Conservation (phyloP, 768 basidiomycete genomes). For the Auriscalpium microsporum region DNA sequence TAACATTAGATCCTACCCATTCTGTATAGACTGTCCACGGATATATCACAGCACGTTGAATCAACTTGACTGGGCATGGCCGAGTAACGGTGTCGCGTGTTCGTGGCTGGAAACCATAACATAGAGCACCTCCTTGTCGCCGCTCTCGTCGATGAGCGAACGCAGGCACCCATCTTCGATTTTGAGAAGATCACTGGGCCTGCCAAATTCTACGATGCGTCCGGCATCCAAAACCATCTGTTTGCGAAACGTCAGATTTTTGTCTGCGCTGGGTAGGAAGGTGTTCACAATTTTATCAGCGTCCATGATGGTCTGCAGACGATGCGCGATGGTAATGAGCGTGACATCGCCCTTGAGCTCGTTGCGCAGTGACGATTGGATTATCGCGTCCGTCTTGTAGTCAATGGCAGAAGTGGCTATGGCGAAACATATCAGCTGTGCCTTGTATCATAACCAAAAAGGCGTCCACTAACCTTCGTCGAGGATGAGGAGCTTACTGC, state of each 20-base stretch:
- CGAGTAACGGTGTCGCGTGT: no score
- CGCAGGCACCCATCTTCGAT: constrained; percentile 27
- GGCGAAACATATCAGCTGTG: neutral
- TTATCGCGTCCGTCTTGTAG: constrained; percentile 47
- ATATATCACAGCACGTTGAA: no score
- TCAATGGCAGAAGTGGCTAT: constrained; percentile 25
- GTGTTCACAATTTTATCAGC: constrained; percentile 45
- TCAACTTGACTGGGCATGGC: no score
- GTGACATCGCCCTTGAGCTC: constrained; percentile 37
- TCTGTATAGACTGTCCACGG: no score
- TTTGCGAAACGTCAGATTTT: neutral
- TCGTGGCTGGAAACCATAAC: constrained; percentile 15
- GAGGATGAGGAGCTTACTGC: constrained; percentile 47
- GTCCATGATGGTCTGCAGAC: constrained; percentile 51
- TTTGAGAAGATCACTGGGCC: constrained; percentile 31
- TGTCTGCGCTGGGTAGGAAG: neutral
- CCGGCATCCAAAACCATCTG: constrained; percentile 39
- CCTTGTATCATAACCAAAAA: neutral
- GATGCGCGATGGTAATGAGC: constrained; percentile 55
- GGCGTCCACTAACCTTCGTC: constrained; percentile 37
- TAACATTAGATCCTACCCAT: no score
- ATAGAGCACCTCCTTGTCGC: constrained; percentile 28
- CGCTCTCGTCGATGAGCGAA: constrained; percentile 32
- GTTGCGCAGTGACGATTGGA: constrained; percentile 47
- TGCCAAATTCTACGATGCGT: constrained; percentile 38